phyloP scores from a whole-genome alignment of 2,329 filamentous ascomycete genomes.

The Corniculantispora saksenae region DNA sequence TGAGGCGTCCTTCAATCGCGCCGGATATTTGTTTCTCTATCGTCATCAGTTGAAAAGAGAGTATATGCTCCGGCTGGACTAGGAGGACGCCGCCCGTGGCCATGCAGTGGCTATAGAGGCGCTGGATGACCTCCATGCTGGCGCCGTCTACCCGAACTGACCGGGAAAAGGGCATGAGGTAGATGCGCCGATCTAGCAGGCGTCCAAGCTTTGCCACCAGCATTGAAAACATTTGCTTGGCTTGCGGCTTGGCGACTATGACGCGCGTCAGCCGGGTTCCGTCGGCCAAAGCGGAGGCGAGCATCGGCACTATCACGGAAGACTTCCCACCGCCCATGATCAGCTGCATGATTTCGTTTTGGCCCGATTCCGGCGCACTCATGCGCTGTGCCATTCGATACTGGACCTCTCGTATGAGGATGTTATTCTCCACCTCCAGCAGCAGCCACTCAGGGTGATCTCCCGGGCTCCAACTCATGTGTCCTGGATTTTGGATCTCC shows the following conservation, averaged over 20 bases:
- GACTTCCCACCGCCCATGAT: constrained; percentile 75
- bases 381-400: constrained; percentile 59
- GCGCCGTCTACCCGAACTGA: constrained; percentile 39
- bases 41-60: constrained; percentile 65
- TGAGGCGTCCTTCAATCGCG: too few species aligned
- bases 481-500: neutral
- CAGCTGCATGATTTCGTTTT: constrained; percentile 62
- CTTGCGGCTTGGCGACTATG: constrained; percentile 62
- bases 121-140: constrained; percentile 37
- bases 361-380: constrained; percentile 39
- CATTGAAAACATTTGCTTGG: constrained; percentile 60
- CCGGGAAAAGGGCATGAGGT: constrained; percentile 61
- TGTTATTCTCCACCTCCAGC: constrained; percentile 62
- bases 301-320: constrained; percentile 68
- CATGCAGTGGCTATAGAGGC: constrained; percentile 49
- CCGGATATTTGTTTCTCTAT: constrained; percentile 30
- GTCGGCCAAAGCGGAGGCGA: constrained; percentile 56
- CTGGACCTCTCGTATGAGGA: constrained; percentile 63
- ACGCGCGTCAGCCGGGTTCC: constrained; percentile 53
- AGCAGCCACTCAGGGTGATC: constrained; percentile 59
- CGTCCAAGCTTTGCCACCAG: constrained; percentile 57
- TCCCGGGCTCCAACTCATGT: neutral
- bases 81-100: constrained; percentile 55
- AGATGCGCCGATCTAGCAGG: constrained; percentile 54
- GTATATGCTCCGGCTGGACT: constrained; percentile 62